A percentile compares a stretch with the other conserved stretches of the same genome.
Conservation (phyloP, 2,329 filamentous ascomycete genomes). For the Microcyclospora tardicrescens region DNA sequence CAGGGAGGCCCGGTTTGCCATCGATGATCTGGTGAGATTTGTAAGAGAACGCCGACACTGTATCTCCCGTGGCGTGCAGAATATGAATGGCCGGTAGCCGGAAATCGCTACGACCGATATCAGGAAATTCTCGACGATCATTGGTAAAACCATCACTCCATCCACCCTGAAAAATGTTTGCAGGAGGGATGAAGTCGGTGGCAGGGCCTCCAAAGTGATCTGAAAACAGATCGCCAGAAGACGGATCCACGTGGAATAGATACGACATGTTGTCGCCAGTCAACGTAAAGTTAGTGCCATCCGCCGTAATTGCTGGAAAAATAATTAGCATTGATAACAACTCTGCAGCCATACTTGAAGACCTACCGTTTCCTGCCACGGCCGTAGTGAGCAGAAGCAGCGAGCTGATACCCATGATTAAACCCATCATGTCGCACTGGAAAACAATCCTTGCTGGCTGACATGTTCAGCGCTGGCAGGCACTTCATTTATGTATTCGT, state of each 20-base stretch:
- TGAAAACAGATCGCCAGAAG: conserved; percentile 43
- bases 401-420: too few relatives aligned
- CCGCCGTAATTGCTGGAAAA: conserved; percentile 37
- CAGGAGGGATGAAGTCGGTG: conserved; percentile 38
- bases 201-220: conserved; percentile 49
- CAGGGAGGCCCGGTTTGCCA: conserved; percentile 45
- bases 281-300: conserved; percentile 44
- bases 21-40: conserved; percentile 41
- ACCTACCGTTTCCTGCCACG: too few relatives aligned
- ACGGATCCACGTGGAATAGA: conserved; percentile 48
- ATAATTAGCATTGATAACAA: too few relatives aligned
- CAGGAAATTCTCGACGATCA: conserved; percentile 49
- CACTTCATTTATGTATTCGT: too few relatives aligned
- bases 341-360: too few relatives aligned
- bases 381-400: too few relatives aligned
- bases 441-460: too few relatives aligned
- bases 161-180: conserved; percentile 30
- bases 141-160: conserved; percentile 43
- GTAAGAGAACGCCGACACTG: conserved; percentile 46
- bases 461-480: too few relatives aligned
- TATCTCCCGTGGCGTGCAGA: conserved; percentile 44
- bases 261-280: conserved; percentile 47
- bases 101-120: conserved; percentile 51
- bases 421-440: too few relatives aligned
- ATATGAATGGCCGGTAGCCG: conserved; percentile 49